Evolutionary conservation across 495 filamentous ascomycete species (phyloP).

Genomic region (Aspergillus kassunensis): DNA sequence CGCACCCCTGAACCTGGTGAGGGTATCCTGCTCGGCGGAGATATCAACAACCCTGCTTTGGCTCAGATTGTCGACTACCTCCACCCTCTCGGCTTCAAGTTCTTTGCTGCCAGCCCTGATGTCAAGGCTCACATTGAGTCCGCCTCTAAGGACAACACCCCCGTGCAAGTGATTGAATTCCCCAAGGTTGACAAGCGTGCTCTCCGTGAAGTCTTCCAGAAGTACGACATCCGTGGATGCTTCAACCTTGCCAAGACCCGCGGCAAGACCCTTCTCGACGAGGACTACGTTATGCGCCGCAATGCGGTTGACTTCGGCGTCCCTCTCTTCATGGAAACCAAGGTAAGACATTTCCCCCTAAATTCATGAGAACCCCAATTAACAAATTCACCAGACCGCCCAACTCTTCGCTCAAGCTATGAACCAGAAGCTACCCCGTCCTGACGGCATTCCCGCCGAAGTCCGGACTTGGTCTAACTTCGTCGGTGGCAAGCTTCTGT

Average conservation of each 20-base stretch:
- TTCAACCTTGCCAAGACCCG: slow-evolving; percentile 89
- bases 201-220: slow-evolving; percentile 91
- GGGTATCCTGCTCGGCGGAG: slow-evolving; percentile 90
- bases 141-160: slow-evolving; percentile 56
- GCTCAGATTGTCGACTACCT: slow-evolving; percentile 77
- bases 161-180: slow-evolving; percentile 92
- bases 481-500: slow-evolving; percentile 85
- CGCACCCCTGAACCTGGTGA: slow-evolving; percentile 87
- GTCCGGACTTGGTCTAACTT: slow-evolving; percentile 94
- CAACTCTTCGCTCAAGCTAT: slow-evolving; percentile 94
- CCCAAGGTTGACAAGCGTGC: slow-evolving; percentile 94
- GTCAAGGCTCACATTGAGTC: slow-evolving; percentile 82
- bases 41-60: slow-evolving; percentile 62
- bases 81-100: slow-evolving; percentile 84
- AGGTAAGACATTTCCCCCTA: slow-evolving; percentile 57
- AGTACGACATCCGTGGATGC: slow-evolving; percentile 90
- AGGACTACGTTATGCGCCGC: slow-evolving; percentile 97
- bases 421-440: slow-evolving; percentile 83
- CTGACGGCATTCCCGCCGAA: slow-evolving; percentile 80
- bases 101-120: slow-evolving; percentile 76
- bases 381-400: slow-evolving; percentile 64
- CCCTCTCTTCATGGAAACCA: slow-evolving; percentile 97
- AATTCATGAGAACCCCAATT: slow-evolving; percentile 4
- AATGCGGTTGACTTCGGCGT: slow-evolving; percentile 98
- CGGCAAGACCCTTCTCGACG: slow-evolving; percentile 80